Conservation (phyloP, 345 rosid species). For the Euphorbia peplus region DNA sequence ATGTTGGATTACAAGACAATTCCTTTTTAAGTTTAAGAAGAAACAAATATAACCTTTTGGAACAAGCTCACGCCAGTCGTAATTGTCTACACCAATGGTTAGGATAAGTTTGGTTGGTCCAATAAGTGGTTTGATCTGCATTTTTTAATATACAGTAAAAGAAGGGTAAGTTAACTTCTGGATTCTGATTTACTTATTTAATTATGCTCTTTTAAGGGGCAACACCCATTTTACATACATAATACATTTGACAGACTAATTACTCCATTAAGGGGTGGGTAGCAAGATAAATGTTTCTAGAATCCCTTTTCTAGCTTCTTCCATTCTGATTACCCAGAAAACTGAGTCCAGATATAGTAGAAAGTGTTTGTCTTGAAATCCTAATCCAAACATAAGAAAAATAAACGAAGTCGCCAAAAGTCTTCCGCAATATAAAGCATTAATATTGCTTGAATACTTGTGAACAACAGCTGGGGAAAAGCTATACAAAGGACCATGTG, state of each 20-base stretch:
- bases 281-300: not conserved
- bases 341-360: not conserved
- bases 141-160: constrained; percentile 16
- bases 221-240: not conserved
- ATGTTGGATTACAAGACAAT: not conserved
- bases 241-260: not conserved
- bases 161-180: constrained; percentile 4
- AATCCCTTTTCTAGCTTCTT: not conserved
- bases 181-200: not conserved
- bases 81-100: constrained; percentile 60
- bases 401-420: not conserved
- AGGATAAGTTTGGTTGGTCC: constrained; percentile 75
- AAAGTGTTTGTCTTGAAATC: not conserved
- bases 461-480: not conserved
- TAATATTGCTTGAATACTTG: not conserved
- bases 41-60: constrained; percentile 55
- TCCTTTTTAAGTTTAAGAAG: constrained; percentile 12
- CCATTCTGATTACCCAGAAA: not conserved
- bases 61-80: constrained; percentile 87
- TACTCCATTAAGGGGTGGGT: not conserved
- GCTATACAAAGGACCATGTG: not conserved
- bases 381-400: not conserved
- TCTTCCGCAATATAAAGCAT: not conserved
- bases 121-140: constrained; percentile 88
- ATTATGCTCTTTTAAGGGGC: not conserved